Percentiles rank a stretch among this genome's conserved stretches.
These are phyloP conservation scores for Leccinum griseonigrum DNA, from an alignment of 1,284 basidiomycete genomes.

Conservation along the genomic window DNA sequence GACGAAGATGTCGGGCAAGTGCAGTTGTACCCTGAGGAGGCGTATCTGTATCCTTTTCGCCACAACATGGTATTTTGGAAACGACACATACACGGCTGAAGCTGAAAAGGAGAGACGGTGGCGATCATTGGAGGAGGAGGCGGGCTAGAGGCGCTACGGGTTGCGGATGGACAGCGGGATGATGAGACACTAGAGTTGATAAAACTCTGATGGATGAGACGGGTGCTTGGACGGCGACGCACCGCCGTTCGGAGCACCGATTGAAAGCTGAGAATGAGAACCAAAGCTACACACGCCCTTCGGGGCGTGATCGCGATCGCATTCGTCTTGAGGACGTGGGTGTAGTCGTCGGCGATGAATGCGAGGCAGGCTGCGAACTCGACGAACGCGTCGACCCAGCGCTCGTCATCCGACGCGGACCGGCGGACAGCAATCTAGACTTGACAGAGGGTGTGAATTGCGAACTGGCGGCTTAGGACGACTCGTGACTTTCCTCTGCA, in stretches of 20 bases:
- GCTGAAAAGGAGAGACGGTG: conserved; percentile 20
- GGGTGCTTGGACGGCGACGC: conserved; percentile 8
- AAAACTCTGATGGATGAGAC: conserved; percentile 8
- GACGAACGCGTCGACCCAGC: background rate
- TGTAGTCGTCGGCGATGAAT: no score
- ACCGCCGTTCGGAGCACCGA: background rate
- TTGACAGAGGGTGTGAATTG: conserved; percentile 7
- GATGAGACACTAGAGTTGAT: background rate
- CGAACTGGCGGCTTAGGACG: background rate
- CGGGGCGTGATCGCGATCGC: conserved; percentile 1
- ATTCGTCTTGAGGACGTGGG: no score
- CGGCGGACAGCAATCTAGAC: conserved; percentile 21
- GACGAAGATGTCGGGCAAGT: no score
- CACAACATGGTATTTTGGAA: no score
- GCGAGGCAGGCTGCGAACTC: no score
- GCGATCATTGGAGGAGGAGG: conserved; percentile 8
- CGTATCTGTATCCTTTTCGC: no score
- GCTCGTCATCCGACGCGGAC: conserved; percentile 2
- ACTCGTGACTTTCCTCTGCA: background rate
- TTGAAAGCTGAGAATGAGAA: no score
- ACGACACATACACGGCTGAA: background rate
- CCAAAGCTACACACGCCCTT: background rate
- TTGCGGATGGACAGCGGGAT: conserved; percentile 3
- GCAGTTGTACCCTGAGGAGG: no score
- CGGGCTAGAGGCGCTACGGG: conserved; percentile 5